Evolutionary conservation across 2,329 filamentous ascomycete genomes (phyloP), one percentile per base, ranked within the genome.

Genomic region (Rachicladosporium sp.): DNA sequence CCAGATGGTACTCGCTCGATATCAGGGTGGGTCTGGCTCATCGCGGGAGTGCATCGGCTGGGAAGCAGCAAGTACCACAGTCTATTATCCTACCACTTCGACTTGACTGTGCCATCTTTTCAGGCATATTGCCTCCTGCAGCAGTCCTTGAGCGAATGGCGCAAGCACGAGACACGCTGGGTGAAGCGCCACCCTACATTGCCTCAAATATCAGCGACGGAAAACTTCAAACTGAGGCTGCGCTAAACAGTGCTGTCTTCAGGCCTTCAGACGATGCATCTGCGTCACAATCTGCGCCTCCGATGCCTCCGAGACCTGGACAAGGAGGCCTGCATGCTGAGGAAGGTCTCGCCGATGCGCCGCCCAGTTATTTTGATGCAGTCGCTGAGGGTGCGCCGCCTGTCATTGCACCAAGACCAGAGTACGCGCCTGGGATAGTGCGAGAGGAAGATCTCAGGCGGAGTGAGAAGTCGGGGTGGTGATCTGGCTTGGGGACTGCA

Each of bases 281-380:
- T 27, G 7, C 23, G 23, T 27, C 23, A 27, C 23, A 27, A 31
- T 19, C 35, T 3, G 8, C 23, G 4, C 38, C 33, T 21, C 33
- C 29, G 30, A 36, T 41, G 4, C 39, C 39, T 10, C 30, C 39
- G 11, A 33, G 39, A 31, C 39, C 39, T 10, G 39, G 34, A 3
- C 39, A 37, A 15, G 34, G 34, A 4, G 39, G 36, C 7, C 23
- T 23, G n/a, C 39, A 41, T n/a, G 6, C 33, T 6, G 33, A 35
- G 13, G 30, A 13, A 29, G 39, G 34, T 11, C 68, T 74, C 47
- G 80, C 85, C 27, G 86, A 91, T 41, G 84, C 86, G n/a, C 88
- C 89, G 11, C 88, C 88, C 6, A 94, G 85, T 53, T 96, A 96
- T 55, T 87, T 94, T 61, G 88, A 95, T 61, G 87, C 86, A 9